Base-by-base conservation (phyloP, 257 asterid genomes). In the Solanum paucissectum region DNA sequence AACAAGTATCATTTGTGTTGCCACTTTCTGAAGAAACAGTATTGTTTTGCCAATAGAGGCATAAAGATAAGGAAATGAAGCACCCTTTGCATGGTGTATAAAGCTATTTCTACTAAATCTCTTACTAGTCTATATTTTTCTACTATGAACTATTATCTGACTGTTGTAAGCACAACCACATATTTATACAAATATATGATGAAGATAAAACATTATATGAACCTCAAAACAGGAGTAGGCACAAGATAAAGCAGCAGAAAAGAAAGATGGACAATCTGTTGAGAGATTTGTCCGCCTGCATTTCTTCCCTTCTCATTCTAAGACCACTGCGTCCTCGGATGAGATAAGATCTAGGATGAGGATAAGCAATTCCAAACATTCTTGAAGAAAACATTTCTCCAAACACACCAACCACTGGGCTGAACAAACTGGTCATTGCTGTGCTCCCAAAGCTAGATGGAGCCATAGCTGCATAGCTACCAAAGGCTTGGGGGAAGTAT, bases 371-470 rank as follows among this genome's bases (percentile, higher is more conserved):
- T 84, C 96, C 98, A 87, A 94, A 93, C 82, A 95, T 93, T 38
- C 97, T 92, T 23, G 97, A 93, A 83, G 93, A 93, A 49, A 95
- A 96, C 91, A 95, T 92, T 88, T 95, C 98, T 34, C 98, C 94
- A 73, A 73, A 73, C 18, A 8, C 82, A 73, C 82, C 82, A 36
- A 73, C 82, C 49, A 73, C 49, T 34, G 82, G 82, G 9, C 49
- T 73, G 49, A 73, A 73, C 82, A 73, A 73, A 73, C 82, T 73
- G 82, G 82, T 73, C 82, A 21, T 73, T 36, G 46, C 82, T 6
- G 46, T 36, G 82, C 46, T 73, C 49, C 82, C 29, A 66, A 92
- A 34, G 36, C 89, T 86, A 49, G 91, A 55, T 14, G 95, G 90
- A 72, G 93, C 88, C 84, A 90, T 62, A 34, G 94, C 68, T 11